These are phyloP conservation scores for Pisolithus tinctorius DNA, from an alignment of 768 basidiomycete genomes.

Conservation along the genomic window DNA sequence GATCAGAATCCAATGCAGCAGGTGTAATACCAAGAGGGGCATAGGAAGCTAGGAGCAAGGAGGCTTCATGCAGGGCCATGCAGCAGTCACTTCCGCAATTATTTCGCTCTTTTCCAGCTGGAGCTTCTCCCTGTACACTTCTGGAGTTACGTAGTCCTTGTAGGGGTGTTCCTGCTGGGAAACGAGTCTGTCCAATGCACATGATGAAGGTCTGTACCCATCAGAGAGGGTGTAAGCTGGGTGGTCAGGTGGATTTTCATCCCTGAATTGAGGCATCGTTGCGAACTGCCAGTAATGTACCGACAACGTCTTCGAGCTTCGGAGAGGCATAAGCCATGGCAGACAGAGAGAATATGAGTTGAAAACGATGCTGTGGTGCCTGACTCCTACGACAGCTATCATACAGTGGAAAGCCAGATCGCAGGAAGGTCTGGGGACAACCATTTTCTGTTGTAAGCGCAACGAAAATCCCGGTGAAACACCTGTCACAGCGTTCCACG, in stretches of 20 bases:
- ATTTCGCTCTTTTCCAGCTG: not conserved
- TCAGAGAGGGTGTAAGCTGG: constrained; percentile 4
- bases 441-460: constrained; percentile 15
- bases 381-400: constrained; percentile 11
- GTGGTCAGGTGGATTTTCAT: constrained; percentile 5
- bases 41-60: not conserved
- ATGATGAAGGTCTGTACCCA: constrained; percentile 1
- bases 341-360: constrained; percentile 24
- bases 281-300: constrained; percentile 27
- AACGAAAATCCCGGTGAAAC: not conserved
- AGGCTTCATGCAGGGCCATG: constrained; percentile 12
- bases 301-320: constrained; percentile 8
- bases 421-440: constrained; percentile 13
- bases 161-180: not conserved
- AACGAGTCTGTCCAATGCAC: not conserved
- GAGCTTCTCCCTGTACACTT: constrained; percentile 1
- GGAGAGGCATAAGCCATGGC: constrained; percentile 24
- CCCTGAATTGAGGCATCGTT: constrained; percentile 5
- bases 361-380: constrained; percentile 5
- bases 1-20: not conserved
- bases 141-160: constrained; percentile 1
- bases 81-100: not conserved
- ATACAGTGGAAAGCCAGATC: constrained; percentile 22
- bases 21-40: constrained; percentile 2
- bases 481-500: not conserved